These are phyloP conservation scores for Taphrina sp. DNA, from an alignment of 1,139 yeast species.

Conservation along the genomic window DNA sequence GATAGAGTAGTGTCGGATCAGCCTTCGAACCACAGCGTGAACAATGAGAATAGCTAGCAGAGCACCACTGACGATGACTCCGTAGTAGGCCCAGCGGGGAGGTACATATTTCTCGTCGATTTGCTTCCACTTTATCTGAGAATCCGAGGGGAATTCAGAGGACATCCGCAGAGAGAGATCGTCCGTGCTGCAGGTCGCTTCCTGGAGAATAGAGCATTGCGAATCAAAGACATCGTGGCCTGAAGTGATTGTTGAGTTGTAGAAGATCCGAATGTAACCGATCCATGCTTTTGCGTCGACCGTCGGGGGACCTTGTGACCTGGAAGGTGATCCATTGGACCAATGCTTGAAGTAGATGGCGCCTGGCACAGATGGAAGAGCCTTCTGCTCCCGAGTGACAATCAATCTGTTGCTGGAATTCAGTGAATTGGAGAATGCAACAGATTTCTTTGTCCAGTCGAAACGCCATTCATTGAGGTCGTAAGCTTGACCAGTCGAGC, in stretches of 20 bases:
- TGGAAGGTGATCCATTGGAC: slow-evolving; percentile 13
- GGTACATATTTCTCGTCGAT: slow-evolving; percentile 12
- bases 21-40: slow-evolving; percentile 23
- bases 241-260: slow-evolving; percentile 28
- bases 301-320: slow-evolving; percentile 12
- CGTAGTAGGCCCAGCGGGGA: slow-evolving; percentile 24
- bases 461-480: slow-evolving; percentile 23
- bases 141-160: slow-evolving; percentile 20
- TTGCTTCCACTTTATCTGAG: slow-evolving; percentile 9
- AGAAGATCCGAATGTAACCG: slow-evolving; percentile 26
- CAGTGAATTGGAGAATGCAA: slow-evolving; percentile 8
- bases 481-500: slow-evolving; percentile 1
- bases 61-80: slow-evolving; percentile 12
- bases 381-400: not conserved
- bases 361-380: slow-evolving; percentile 21
- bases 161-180: slow-evolving; percentile 22
- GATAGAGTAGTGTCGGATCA: slow-evolving; percentile 18
- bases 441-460: slow-evolving; percentile 16
- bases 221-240: slow-evolving; percentile 22
- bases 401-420: slow-evolving; percentile 3
- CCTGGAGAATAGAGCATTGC: slow-evolving; percentile 16
- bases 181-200: slow-evolving; percentile 18
- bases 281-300: slow-evolving; percentile 6
- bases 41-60: slow-evolving; percentile 3
- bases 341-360: slow-evolving; percentile 28